Conservation (phyloP, 345 rosid species). For the Citrus mangshanensis region DNA sequence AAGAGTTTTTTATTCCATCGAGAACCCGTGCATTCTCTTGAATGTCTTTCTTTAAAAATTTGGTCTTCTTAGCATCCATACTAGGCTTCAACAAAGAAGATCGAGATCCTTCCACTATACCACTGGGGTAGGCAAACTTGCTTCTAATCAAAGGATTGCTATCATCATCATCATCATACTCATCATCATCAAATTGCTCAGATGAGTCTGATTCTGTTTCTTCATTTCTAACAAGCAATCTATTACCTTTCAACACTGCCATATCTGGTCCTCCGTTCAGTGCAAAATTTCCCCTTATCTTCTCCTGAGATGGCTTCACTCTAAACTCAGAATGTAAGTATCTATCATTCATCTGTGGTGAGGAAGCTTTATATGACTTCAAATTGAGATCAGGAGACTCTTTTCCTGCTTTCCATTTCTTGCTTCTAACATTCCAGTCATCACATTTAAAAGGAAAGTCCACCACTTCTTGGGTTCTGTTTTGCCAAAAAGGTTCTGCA, state of each 20-base stretch:
- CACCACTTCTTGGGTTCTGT: slow-evolving; percentile 41
- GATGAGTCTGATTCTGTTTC: slow-evolving; percentile 91
- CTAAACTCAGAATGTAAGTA: slow-evolving; percentile 52
- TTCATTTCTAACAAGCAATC: slow-evolving; percentile 42
- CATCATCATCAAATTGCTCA: slow-evolving; percentile 52
- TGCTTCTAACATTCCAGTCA: slow-evolving; percentile 56
- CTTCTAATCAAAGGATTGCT: slow-evolving; percentile 47
- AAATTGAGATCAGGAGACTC: slow-evolving; percentile 53
- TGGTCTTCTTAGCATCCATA: slow-evolving; percentile 40
- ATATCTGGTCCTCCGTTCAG: slow-evolving; percentile 52
- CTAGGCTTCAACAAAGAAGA: slow-evolving; percentile 47
- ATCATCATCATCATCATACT: slow-evolving; percentile 52
- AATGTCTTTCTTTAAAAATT: slow-evolving; percentile 37
- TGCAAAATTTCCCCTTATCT: slow-evolving; percentile 43
- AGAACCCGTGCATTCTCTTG: slow-evolving; percentile 37
- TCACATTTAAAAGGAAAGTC: slow-evolving; percentile 56
- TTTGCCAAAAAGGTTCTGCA: slow-evolving; percentile 46
- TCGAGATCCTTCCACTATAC: slow-evolving; percentile 40
- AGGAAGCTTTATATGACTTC: slow-evolving; percentile 47
- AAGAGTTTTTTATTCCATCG: slow-evolving; percentile 34
- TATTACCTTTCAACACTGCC: slow-evolving; percentile 42
- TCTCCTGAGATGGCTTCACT: slow-evolving; percentile 52
- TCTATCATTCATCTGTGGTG: slow-evolving; percentile 54
- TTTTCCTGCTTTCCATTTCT: slow-evolving; percentile 58
- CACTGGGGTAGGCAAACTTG: slow-evolving; percentile 45